Base-by-base conservation (phyloP, 345 rosid genomes). In the Noccaea caerulescens region DNA sequence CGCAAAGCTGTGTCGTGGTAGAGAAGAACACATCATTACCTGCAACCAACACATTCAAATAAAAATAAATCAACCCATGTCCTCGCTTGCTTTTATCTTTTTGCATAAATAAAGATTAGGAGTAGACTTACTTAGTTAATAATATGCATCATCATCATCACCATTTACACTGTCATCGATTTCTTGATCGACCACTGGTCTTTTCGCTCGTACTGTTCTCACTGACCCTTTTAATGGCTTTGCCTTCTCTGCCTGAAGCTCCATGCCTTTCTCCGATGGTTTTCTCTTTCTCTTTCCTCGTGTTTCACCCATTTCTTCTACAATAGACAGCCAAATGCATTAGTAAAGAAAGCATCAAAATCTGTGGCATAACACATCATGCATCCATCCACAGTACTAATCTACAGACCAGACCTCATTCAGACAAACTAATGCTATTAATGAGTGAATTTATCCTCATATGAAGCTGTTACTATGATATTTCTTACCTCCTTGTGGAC, bases 231-330 rank as follows among this genome's bases (percentile, higher is more conserved):
- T 90, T 62, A 68, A 45, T 6, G 96, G 97, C 72, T 86, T 91
- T 81, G 80, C 91, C 85, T 87, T 92, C 86, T 87, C 96, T 25
- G 93, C 99, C 77, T 89, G 99, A 83, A 92, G 78, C 79, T 84
- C 97, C 80, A 94, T 74, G 72, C 93, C 98, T 82, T 94, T 94
- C 83, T 92, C 97, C 4, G 99, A 94, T 66, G 98, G 99, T 79
- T 68, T 94, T 66, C 98, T 80, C 58, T 83, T 94, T 63, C 98
- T 85, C 82, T 83, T 94, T 61, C 84, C 46, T 13, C 86, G 84
- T 3, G 78, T 82, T 37, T 87, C 99, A 58, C 97, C 97, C 1
- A 84, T 84, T 69, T 92, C 98, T 77, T 90, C 97, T 76, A 83
- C 78, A 54, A 75, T 39, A 62, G 25, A 39, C 13, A 70, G 39